These are phyloP conservation scores for Candida alai DNA, from an alignment of 805 yeast genomes.

Conservation along the genomic window DNA sequence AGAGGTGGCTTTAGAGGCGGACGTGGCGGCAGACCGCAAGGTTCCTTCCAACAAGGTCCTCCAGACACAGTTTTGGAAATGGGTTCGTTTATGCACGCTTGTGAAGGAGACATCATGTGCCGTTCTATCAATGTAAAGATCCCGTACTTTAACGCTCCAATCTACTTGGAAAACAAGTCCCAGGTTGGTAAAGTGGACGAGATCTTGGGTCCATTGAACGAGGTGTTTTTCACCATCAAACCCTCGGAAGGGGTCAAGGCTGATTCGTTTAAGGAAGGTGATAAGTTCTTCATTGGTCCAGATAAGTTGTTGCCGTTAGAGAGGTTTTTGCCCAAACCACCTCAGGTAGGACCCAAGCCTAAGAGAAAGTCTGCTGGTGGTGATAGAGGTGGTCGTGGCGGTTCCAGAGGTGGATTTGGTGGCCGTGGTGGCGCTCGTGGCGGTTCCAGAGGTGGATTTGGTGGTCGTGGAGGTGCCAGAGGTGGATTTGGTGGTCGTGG, in stretches of 20 bases:
- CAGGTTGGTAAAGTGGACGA: slow-evolving; percentile 98
- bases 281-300: slow-evolving; percentile 91
- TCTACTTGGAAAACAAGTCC: slow-evolving; percentile 91
- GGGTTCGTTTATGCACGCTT: slow-evolving; percentile 88
- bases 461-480: slow-evolving; percentile 36
- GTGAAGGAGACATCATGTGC: slow-evolving; percentile 97
- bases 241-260: slow-evolving; percentile 97
- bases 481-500: slow-evolving; percentile 41
- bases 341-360: slow-evolving; percentile 78
- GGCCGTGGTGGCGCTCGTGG: slow-evolving; percentile 42
- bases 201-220: slow-evolving; percentile 95
- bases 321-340: slow-evolving; percentile 95
- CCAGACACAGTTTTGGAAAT: slow-evolving; percentile 93
- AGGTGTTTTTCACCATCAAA: slow-evolving; percentile 95
- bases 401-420: slow-evolving; percentile 38
- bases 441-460: slow-evolving; percentile 42
- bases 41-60: slow-evolving; percentile 82
- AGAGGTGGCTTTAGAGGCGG: slow-evolving; percentile 68
- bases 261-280: slow-evolving; percentile 88
- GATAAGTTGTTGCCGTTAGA: slow-evolving; percentile 95
- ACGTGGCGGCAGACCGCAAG: slow-evolving; percentile 69
- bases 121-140: slow-evolving; percentile 89
- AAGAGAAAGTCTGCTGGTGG: slow-evolving; percentile 61
- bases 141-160: slow-evolving; percentile 98
- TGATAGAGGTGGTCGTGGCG: slow-evolving; percentile 32